Evolutionary conservation across 2,329 filamentous ascomycete genomes (phyloP), one percentile per base, ranked within the genome.

Genomic region (Grosmannia huntii): DNA sequence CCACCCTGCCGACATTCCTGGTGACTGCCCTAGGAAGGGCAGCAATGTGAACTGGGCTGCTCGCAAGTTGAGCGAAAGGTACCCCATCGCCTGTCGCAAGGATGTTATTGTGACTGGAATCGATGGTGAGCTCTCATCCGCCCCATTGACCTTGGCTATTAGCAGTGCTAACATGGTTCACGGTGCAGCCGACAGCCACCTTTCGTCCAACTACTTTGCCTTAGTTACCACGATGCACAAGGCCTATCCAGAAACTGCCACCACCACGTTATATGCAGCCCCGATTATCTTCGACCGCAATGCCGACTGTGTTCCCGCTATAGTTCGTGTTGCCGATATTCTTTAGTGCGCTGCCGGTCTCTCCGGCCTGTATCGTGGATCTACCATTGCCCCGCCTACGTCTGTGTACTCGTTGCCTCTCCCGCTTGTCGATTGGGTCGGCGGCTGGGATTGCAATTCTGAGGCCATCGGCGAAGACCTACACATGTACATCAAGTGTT

Each of bases 401-500:
- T 89, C 86, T 0, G 86, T 89, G 38, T 89, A 89, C 66, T 88
- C 85, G 5, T 69, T 89, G 0, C 82, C 85, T 1, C 76, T 89
- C 48, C 76, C 80, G 52, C 71, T 89, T 19, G 79, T 85, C 48
- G 84, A 87, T 64, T 77, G 80, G 31, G 85, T 87, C 33, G 83
- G 84, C 11, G 86, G 86, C 28, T 89, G 85, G 86, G 86, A 89
- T 66, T 80, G 81, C 57, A 84, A 81, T 56, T 76, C 81, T 1
- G 85, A 87, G 61, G 85, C 86, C 23, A 89, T 89, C 63, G 86
- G 86, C 50, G 86, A 89, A 69, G 86, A 89, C 66, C 70, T 89
- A 66, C 86, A 89, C 72, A 89, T 89, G 86, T 86, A 86, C 66
- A 76, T 89, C 62, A 89, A 89, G 74, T 88, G 84, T 68, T 89